Conservation (phyloP, 176 grass and related monocot species). For the Avena atlantica region DNA sequence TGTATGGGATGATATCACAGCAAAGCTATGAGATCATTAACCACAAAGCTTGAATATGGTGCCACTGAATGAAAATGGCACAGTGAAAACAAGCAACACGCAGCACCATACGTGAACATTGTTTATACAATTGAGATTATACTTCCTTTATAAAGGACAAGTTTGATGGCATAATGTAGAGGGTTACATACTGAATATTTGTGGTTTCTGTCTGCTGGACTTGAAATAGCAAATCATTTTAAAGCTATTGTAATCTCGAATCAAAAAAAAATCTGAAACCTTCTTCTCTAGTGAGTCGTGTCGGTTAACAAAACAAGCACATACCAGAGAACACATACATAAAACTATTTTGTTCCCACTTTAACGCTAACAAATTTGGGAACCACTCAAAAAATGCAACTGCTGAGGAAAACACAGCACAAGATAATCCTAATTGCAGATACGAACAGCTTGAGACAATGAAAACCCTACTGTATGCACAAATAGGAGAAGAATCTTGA, state of each 20-base stretch:
- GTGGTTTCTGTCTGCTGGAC: neutral
- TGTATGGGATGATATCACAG: neutral
- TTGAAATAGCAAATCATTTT: slow-evolving; percentile 23
- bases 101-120: neutral
- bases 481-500: slow-evolving; percentile 5
- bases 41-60: neutral
- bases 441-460: neutral
- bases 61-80: slow-evolving; percentile 18
- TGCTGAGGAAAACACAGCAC: neutral
- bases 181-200: slow-evolving; percentile 9
- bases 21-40: neutral
- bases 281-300: neutral
- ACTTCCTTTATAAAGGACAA: neutral
- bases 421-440: neutral
- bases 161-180: slow-evolving; percentile 3
- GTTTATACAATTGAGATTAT: neutral
- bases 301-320: neutral
- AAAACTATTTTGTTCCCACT: neutral
- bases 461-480: neutral
- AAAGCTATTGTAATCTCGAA: neutral
- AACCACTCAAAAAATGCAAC: neutral
- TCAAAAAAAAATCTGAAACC: neutral
- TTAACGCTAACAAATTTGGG: slow-evolving; percentile 10
- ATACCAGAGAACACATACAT: neutral
- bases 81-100: neutral